Evolutionary conservation across 352 stramenopile genomes (phyloP).

Genomic region (Phytopythium helicoides): DNA sequence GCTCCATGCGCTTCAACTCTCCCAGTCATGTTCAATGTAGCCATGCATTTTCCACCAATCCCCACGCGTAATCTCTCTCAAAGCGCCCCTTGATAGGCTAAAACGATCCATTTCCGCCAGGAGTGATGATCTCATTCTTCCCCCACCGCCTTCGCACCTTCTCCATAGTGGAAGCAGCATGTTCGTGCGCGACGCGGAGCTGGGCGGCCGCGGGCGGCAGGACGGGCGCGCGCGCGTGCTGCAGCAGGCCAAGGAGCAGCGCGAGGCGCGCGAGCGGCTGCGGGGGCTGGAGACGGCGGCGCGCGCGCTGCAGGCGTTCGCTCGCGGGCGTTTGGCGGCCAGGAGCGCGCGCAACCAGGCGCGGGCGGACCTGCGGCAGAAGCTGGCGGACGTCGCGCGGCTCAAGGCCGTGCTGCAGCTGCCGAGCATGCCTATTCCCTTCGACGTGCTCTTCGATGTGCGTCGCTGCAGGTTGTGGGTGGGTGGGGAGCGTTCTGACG

Average conservation of each 20-base stretch:
- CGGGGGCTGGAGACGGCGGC: conserved; percentile 36
- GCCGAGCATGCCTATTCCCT: conserved; percentile 41
- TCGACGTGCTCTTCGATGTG: conserved; percentile 46
- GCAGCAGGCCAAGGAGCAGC: conserved; percentile 47
- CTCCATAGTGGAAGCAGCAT: conserved; percentile 27
- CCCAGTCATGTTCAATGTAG: no score
- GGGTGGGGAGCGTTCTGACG: no score
- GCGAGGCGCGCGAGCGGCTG: conserved; percentile 31
- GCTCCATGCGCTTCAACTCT: no score
- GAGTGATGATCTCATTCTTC: no score
- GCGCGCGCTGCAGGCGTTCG: conserved; percentile 41
- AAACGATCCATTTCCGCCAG: no score
- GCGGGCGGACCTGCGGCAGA: conserved; percentile 45
- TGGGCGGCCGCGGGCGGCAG: conserved; percentile 22
- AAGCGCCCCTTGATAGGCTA: no score
- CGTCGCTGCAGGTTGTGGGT: background rate
- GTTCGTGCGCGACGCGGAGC: conserved; percentile 54
- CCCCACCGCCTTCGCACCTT: no score
- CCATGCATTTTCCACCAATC: no score
- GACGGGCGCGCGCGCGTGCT: conserved; percentile 49
- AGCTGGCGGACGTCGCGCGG: conserved; percentile 49
- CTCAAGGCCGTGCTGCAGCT: conserved; percentile 59
- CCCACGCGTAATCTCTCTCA: no score
- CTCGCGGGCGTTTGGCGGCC: conserved; percentile 28
- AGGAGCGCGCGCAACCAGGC: conserved; percentile 7